Evolutionary conservation across 306 rosid species (phyloP).

Genomic region (Pyrus pyrifolia): DNA sequence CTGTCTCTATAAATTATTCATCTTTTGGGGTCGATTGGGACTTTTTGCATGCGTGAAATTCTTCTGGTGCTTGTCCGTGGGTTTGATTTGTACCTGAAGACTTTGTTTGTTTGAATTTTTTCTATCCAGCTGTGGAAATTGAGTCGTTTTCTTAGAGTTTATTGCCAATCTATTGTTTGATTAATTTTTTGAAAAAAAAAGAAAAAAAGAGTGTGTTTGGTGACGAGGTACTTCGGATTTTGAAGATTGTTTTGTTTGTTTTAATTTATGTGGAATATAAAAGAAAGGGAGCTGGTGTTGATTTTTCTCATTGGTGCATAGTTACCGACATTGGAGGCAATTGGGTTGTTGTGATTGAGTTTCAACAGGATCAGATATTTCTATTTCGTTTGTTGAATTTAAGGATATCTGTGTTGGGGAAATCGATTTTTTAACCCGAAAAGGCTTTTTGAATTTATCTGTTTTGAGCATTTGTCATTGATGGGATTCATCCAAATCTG

Average conservation of each 20-base stretch:
- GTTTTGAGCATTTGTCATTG: background rate
- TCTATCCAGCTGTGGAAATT: constrained; percentile 20
- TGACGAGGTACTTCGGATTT: constrained; percentile 14
- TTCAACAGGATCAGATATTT: background rate
- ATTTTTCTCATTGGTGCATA: background rate
- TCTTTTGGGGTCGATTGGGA: constrained; percentile 14
- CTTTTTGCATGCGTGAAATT: constrained; percentile 24
- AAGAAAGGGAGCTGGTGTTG: background rate
- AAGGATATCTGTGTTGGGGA: background rate
- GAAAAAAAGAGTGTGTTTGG: constrained; percentile 10
- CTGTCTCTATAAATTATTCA: constrained; percentile 8
- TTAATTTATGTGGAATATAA: background rate
- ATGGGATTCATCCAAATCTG: background rate
- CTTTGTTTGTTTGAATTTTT: background rate
- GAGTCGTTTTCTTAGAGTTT: constrained; percentile 45
- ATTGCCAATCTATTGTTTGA: constrained; percentile 16
- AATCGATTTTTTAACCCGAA: background rate
- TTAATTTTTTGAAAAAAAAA: background rate
- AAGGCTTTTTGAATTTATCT: background rate
- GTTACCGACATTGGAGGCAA: constrained; percentile 26
- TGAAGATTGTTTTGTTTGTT: constrained; percentile 5
- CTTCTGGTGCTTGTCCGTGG: constrained; percentile 19
- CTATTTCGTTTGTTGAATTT: background rate
- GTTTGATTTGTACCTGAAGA: constrained; percentile 23
- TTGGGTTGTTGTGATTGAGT: constrained; percentile 8